A percentile compares a stretch with the other conserved stretches of the same genome.
Evolutionary conservation across 208 protist genomes (phyloP).

Genomic region (Crithidia expoeki): DNA sequence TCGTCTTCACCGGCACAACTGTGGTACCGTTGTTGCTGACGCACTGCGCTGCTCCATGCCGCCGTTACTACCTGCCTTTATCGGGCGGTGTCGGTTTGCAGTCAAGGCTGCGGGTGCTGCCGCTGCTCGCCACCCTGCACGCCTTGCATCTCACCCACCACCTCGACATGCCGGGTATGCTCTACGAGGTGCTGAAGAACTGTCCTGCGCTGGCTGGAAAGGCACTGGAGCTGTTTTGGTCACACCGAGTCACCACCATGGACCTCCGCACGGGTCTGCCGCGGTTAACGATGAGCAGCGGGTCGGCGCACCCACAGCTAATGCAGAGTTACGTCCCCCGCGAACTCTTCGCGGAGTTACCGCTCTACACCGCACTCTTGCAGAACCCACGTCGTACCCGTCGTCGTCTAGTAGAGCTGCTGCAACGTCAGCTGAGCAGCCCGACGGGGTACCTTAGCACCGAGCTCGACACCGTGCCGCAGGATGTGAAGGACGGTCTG

Average conservation of each 20-base stretch:
- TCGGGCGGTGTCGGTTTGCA: conserved; percentile 69
- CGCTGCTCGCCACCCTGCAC: conserved; percentile 68
- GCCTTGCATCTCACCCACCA: conserved; percentile 66
- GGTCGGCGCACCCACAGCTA: conserved; percentile 39
- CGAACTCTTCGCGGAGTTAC: conserved; percentile 81
- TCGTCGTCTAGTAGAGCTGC: conserved; percentile 75
- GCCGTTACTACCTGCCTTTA: conserved; percentile 73
- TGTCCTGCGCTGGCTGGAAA: conserved; percentile 71
- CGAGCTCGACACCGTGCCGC: conserved; percentile 64
- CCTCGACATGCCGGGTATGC: conserved; percentile 75
- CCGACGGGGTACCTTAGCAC: conserved; percentile 73
- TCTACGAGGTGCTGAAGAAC: conserved; percentile 87
- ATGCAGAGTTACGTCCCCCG: conserved; percentile 64
- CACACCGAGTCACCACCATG: conserved; percentile 52
- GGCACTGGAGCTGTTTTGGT: conserved; percentile 72
- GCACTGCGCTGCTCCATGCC: conserved; percentile 48
- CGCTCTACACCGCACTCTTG: conserved; percentile 67
- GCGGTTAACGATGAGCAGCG: conserved; percentile 54
- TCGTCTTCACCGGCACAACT: conserved; percentile 70
- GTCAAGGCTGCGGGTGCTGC: conserved; percentile 80
- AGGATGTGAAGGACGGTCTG: conserved; percentile 71
- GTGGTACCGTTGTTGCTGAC: conserved; percentile 59
- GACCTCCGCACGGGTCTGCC: conserved; percentile 51
- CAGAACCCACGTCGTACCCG: conserved; percentile 63
- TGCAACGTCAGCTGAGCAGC: conserved; percentile 85